Conservation (phyloP, 225 moss, liverwort and hornwort genomes). For the Antitrichia curtipendula region DNA sequence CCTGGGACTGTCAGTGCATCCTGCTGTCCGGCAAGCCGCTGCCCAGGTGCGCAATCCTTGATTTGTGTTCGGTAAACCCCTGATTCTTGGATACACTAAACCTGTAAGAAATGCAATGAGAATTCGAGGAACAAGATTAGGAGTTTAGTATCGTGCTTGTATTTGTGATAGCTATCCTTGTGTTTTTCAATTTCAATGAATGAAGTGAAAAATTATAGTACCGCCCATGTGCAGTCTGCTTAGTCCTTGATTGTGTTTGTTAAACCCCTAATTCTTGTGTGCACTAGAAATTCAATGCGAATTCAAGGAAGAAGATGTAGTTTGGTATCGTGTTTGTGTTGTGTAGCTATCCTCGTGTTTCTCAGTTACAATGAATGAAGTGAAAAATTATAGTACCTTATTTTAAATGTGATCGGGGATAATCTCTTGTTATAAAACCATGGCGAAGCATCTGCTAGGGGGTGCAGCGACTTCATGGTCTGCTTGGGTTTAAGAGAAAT, state of each 20-base stretch:
- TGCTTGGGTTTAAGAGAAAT: background rate
- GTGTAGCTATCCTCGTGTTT: background rate
- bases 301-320: background rate
- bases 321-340: background rate
- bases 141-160: background rate
- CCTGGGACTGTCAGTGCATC: conserved; percentile 79
- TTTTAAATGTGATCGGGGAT: background rate
- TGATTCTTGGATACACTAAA: background rate
- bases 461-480: background rate
- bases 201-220: background rate
- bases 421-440: background rate
- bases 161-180: background rate
- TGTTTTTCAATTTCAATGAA: background rate
- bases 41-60: conserved; percentile 42
- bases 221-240: conserved; percentile 19
- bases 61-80: background rate
- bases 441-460: background rate
- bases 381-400: background rate
- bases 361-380: background rate
- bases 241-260: background rate
- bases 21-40: conserved; percentile 73
- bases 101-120: background rate
- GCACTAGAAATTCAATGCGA: background rate
- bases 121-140: background rate
- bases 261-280: background rate